phyloP scores from a whole-genome alignment of 345 rosid genomes.

The Luvunga scandens region DNA sequence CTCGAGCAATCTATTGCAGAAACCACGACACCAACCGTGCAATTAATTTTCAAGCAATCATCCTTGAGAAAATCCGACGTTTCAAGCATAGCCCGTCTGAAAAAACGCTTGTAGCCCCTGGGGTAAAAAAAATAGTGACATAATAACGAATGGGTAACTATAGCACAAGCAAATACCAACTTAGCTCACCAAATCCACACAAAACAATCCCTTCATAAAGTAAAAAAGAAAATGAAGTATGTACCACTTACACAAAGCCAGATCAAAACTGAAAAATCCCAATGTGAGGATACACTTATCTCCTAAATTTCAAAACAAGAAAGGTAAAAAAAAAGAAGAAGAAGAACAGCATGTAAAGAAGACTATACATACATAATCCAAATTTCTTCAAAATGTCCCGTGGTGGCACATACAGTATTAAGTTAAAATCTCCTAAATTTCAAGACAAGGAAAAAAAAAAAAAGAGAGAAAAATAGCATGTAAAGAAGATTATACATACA shows the following conservation, averaged over 20 bases:
- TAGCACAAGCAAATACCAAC: neutral
- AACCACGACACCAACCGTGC: conserved; percentile 94
- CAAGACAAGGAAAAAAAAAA: no score
- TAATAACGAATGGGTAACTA: neutral
- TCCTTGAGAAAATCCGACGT: conserved; percentile 82
- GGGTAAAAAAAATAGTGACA: neutral
- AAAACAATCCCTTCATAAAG: neutral
- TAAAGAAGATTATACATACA: neutral
- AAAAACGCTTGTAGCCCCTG: conserved; percentile 97
- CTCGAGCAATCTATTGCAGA: conserved; percentile 80
- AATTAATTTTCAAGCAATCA: conserved; percentile 83
- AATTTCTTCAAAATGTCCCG: neutral
- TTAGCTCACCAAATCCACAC: neutral
- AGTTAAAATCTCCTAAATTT: no score
- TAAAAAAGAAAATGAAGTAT: no score
- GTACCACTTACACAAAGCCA: neutral
- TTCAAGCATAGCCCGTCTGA: conserved; percentile 71
- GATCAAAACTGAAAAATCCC: neutral
- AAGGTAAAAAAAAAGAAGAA: no score
- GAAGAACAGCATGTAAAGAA: neutral
- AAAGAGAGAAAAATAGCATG: neutral
- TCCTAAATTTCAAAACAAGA: neutral
- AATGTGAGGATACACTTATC: neutral
- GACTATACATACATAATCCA: neutral
- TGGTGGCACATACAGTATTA: no score